These are phyloP conservation scores for Fraxinus paxiana DNA, from an alignment of 305 asterid genomes.

Conservation along the genomic window DNA sequence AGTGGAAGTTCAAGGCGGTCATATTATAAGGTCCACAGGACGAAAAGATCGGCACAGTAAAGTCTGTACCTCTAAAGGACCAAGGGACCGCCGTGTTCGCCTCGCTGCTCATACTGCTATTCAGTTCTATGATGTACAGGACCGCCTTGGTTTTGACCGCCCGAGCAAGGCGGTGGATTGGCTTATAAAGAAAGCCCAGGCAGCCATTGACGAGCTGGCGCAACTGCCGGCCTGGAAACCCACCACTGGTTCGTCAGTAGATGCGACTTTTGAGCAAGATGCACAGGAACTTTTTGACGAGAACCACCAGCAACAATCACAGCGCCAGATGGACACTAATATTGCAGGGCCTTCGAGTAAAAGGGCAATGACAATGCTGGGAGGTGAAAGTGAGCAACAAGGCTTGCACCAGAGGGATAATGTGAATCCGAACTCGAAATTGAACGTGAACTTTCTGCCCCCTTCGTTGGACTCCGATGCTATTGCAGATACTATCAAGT, in stretches of 20 bases:
- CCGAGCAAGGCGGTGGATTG: slow-evolving; percentile 98
- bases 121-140: slow-evolving; percentile 91
- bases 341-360: slow-evolving; percentile 34
- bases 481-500: slow-evolving; percentile 75
- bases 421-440: slow-evolving; percentile 16
- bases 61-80: slow-evolving; percentile 89
- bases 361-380: slow-evolving; percentile 27
- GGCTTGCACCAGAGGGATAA: slow-evolving; percentile 13
- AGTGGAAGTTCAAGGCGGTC: slow-evolving; percentile 88
- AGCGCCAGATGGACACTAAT: slow-evolving; percentile 14
- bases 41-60: slow-evolving; percentile 92
- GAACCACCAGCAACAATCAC: slow-evolving; percentile 23
- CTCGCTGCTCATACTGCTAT: slow-evolving; percentile 97
- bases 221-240: slow-evolving; percentile 88
- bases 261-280: slow-evolving; percentile 26
- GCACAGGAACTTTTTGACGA: slow-evolving; percentile 23
- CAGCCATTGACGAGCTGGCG: slow-evolving; percentile 79
- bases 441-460: slow-evolving; percentile 51
- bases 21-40: slow-evolving; percentile 75
- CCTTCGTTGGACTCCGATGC: slow-evolving; percentile 70
- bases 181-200: slow-evolving; percentile 77
- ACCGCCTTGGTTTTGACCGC: slow-evolving; percentile 87
- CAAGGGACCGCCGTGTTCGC: slow-evolving; percentile 86
- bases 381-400: slow-evolving; percentile 18
- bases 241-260: slow-evolving; percentile 32